A percentile compares a stretch with the other conserved stretches of the same genome.
These are phyloP conservation scores for Lumnitzera racemosa DNA, from an alignment of 345 rosid genomes.

Conservation along the genomic window DNA sequence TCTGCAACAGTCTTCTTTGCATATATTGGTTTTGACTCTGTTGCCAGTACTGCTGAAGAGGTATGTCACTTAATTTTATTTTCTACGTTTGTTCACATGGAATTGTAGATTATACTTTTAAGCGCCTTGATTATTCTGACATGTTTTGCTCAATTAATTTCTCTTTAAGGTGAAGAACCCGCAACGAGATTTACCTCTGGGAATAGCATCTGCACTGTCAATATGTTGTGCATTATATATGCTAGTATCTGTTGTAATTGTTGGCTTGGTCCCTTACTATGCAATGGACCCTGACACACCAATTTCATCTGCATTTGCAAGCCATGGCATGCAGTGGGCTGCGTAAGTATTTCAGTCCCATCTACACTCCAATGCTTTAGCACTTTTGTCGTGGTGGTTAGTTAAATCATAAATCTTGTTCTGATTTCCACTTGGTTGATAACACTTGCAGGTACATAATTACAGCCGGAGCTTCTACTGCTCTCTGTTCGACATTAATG, in stretches of 20 bases:
- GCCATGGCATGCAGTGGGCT: constrained; percentile 94
- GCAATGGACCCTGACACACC: constrained; percentile 98
- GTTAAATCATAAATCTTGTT: neutral
- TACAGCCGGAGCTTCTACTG: constrained; percentile 86
- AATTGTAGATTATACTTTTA: constrained; percentile 5
- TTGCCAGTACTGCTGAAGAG: constrained; percentile 99
- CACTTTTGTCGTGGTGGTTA: neutral
- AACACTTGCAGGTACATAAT: constrained; percentile 57
- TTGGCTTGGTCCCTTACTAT: constrained; percentile 92
- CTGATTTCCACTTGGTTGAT: constrained; percentile 7
- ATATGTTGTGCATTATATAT: constrained; percentile 86
- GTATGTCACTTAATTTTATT: constrained; percentile 16
- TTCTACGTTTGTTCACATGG: constrained; percentile 5
- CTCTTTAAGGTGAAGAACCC: constrained; percentile 80
- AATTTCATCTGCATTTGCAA: constrained; percentile 88
- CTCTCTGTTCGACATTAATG: constrained; percentile 92
- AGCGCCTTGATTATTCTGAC: neutral
- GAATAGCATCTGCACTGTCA: constrained; percentile 76
- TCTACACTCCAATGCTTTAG: neutral
- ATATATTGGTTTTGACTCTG: constrained; percentile 92
- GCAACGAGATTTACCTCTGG: constrained; percentile 94
- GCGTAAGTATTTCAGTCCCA: constrained; percentile 50
- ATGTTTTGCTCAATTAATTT: neutral
- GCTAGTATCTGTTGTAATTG: constrained; percentile 86
- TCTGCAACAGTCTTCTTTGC: constrained; percentile 96